Base-by-base conservation (phyloP, 306 rosid genomes). In the Quercus engelmannii region DNA sequence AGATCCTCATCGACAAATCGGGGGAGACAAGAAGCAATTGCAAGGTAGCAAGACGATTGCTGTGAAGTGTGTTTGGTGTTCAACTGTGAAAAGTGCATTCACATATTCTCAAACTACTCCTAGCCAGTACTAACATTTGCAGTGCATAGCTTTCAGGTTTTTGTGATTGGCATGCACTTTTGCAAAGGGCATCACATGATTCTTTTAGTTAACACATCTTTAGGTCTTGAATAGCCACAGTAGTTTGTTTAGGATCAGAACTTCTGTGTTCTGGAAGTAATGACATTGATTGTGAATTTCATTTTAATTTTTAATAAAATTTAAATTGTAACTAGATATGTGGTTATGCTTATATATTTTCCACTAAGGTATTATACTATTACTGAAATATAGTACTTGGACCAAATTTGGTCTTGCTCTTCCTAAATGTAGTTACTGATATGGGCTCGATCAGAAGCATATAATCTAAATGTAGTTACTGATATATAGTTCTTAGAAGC, bases 121-220 rank as follows among this genome's bases (percentile, higher is more conserved):
- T 63, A 28, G 41, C 46, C 43, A 8, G 49, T 31, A 65, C 46
- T 31, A 65, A 17, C 38, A 15, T 19, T 69, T 68, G 73, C 23
- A 12, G 65, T 5, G 76, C 76, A 49, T 58, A 74, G 57, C 73
- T 69, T 51, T 81, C 80, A 75, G 61, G 15, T 67, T 75, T 74
- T 81, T 57, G 65, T 57, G 84, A 81, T 57, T 69, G 76, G 57
- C 80, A 55, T 69, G 76, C 35, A 21, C 76, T 30, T 56, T 12
- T 35, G 55, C 20, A 26, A 55, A 30, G 65, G 9, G 20, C 71
- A 65, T 65, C 25, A 33, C 35, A 33, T 67, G 52, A 33, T 33
- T 30, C 46, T 31, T 21, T 2, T 17, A 4, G 71, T 18, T 31
- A 21, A 31, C 43, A 65, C 19, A 30, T 31, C 38, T 11, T 31